Evolutionary conservation across 2,329 filamentous ascomycete species (phyloP).

Genomic region (Penicillium sp.): DNA sequence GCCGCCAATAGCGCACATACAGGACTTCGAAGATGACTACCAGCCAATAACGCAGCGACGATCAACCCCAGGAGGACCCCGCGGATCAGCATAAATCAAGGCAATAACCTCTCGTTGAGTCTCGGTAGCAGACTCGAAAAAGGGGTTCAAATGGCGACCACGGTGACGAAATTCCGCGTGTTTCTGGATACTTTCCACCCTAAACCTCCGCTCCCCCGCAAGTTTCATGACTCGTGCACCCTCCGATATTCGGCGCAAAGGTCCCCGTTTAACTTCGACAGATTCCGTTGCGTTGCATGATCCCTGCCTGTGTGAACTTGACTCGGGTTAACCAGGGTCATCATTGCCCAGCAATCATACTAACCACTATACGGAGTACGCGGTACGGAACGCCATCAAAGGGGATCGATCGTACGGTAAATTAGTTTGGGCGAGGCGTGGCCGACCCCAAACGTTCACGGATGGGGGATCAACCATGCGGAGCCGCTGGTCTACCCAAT

Average conservation of each 20-base stretch:
- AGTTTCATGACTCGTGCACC: background rate
- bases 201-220: background rate
- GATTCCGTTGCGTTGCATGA: background rate
- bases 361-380: background rate
- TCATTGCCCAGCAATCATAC: background rate
- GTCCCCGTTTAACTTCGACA: background rate
- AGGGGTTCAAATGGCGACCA: background rate
- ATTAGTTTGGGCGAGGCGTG: background rate
- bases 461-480: background rate
- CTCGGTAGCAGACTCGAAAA: slow-evolving; percentile 1
- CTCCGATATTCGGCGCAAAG: slow-evolving; percentile 10
- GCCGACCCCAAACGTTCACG: background rate
- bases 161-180: background rate
- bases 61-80: background rate
- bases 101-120: background rate
- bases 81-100: background rate
- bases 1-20: background rate
- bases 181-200: background rate
- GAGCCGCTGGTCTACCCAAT: background rate
- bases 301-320: background rate
- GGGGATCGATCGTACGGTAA: background rate
- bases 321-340: background rate
- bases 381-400: background rate
- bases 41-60: background rate
- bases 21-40: background rate